phyloP scores from a whole-genome alignment of 495 filamentous ascomycete genomes.

The Lophiostoma macrostomum region DNA sequence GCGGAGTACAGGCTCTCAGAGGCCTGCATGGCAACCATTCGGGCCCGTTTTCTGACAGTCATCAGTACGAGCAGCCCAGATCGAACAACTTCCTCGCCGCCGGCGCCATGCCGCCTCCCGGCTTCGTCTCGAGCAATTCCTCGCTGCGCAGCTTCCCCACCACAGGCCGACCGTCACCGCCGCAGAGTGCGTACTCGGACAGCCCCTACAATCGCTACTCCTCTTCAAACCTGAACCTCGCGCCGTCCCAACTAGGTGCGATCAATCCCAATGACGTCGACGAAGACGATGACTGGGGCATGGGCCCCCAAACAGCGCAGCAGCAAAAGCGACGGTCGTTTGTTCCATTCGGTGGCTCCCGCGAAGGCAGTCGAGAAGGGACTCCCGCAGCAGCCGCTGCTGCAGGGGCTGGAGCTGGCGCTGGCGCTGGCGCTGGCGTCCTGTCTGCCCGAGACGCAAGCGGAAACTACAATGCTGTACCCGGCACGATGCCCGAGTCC shows the following conservation, averaged over 20 bases:
- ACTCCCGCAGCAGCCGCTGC: constrained; percentile 47
- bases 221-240: constrained; percentile 50
- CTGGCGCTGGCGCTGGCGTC: constrained; percentile 31
- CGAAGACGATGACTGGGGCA: constrained; percentile 75
- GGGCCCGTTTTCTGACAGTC: constrained; percentile 7
- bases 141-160: constrained; percentile 35
- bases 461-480: constrained; percentile 56
- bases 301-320: constrained; percentile 43
- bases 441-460: constrained; percentile 43
- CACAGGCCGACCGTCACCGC: constrained; percentile 36
- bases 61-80: constrained; percentile 4
- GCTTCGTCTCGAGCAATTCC: constrained; percentile 10
- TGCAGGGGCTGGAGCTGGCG: constrained; percentile 51
- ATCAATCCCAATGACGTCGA: constrained; percentile 78
- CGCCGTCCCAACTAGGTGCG: constrained; percentile 45
- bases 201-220: constrained; percentile 62
- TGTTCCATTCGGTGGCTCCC: constrained; percentile 49
- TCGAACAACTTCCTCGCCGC: constrained; percentile 20
- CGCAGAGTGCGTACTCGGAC: constrained; percentile 45
- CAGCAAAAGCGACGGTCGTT: constrained; percentile 49
- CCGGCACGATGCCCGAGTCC: constrained; percentile 39
- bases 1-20: constrained; percentile 66
- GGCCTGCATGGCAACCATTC: constrained; percentile 42
- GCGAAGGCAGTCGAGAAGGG: constrained; percentile 25
- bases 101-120: constrained; percentile 29